A percentile compares a stretch with the other conserved stretches of the same genome.
Conservation (phyloP, 441 rosid genomes). For the Erodium texanum region DNA sequence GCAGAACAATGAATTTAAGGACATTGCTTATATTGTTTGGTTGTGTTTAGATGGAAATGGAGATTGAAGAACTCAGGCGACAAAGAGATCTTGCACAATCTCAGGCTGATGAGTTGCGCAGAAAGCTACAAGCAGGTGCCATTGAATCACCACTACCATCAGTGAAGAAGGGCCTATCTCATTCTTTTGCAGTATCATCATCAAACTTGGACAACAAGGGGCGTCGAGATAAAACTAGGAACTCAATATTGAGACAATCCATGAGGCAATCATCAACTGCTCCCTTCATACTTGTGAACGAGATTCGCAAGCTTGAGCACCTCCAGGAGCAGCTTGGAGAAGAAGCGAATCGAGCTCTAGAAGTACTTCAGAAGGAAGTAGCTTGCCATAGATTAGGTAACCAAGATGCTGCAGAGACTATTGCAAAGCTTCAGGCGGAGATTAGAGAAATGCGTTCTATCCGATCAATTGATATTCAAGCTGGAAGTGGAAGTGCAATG, state of each 20-base stretch:
- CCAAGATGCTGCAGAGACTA: slow-evolving; percentile 98
- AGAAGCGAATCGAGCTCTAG: slow-evolving; percentile 91
- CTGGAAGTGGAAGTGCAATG: slow-evolving; percentile 32
- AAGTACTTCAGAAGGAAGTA: slow-evolving; percentile 94
- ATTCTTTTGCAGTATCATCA: slow-evolving; percentile 42
- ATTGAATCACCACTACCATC: slow-evolving; percentile 53
- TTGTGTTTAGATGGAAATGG: slow-evolving; percentile 31
- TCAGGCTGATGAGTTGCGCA: slow-evolving; percentile 69
- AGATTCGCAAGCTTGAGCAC: slow-evolving; percentile 95
- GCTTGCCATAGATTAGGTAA: slow-evolving; percentile 92
- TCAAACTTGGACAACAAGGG: slow-evolving; percentile 51
- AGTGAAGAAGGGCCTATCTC: slow-evolving; percentile 82
- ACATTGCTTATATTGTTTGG: slow-evolving; percentile 6
- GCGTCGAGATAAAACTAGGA: slow-evolving; percentile 52
- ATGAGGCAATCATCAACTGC: slow-evolving; percentile 91
- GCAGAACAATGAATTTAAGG: not conserved
- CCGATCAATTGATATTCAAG: slow-evolving; percentile 43
- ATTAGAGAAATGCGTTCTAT: slow-evolving; percentile 80
- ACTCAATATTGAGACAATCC: slow-evolving; percentile 61
- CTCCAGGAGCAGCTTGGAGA: slow-evolving; percentile 97
- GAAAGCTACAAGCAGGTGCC: slow-evolving; percentile 56
- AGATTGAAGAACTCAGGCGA: slow-evolving; percentile 54
- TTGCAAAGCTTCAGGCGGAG: slow-evolving; percentile 93
- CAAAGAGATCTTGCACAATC: slow-evolving; percentile 80
- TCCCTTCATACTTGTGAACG: slow-evolving; percentile 90